Evolutionary conservation across 192 early-diverging fungal genomes (phyloP).

Genomic region (Rhizophagus clarus): DNA sequence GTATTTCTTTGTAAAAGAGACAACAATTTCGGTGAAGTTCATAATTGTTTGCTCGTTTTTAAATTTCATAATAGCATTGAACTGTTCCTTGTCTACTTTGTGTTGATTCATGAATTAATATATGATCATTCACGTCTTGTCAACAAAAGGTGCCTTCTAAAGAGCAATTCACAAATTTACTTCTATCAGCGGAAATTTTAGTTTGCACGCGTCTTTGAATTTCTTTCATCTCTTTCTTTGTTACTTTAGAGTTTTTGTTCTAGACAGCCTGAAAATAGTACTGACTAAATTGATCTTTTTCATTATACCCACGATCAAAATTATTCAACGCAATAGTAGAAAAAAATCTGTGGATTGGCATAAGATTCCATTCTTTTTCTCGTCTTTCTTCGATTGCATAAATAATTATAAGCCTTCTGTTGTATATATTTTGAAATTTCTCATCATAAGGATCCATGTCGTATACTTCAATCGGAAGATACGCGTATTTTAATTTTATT

Average conservation of each 20-base stretch:
- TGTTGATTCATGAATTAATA: conserved; percentile 90
- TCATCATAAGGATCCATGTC: no score
- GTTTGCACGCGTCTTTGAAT: conserved; percentile 86
- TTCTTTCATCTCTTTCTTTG: conserved; percentile 76
- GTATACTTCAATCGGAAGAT: no score
- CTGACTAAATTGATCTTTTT: not conserved
- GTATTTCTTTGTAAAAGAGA: conserved; percentile 81
- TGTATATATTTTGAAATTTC: no score
- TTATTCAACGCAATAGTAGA: conserved; percentile 85
- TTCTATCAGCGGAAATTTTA: conserved; percentile 78
- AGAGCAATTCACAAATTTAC: conserved; percentile 81
- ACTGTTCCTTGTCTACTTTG: conserved; percentile 83
- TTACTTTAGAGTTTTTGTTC: conserved; percentile 86
- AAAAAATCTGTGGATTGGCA: conserved; percentile 84
- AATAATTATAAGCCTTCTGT: no score
- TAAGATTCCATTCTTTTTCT: conserved; percentile 84
- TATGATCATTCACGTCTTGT: conserved; percentile 69
- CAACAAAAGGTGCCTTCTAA: conserved; percentile 52
- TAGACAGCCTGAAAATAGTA: conserved; percentile 64
- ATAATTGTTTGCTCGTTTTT: conserved; percentile 35
- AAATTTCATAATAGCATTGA: conserved; percentile 84
- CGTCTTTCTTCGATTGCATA: no score
- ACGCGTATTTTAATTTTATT: no score
- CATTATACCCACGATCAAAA: conserved; percentile 68
- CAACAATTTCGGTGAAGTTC: conserved; percentile 55